These are phyloP conservation scores for Coffea humblotiana DNA, from an alignment of 305 asterid species.

Conservation along the genomic window DNA sequence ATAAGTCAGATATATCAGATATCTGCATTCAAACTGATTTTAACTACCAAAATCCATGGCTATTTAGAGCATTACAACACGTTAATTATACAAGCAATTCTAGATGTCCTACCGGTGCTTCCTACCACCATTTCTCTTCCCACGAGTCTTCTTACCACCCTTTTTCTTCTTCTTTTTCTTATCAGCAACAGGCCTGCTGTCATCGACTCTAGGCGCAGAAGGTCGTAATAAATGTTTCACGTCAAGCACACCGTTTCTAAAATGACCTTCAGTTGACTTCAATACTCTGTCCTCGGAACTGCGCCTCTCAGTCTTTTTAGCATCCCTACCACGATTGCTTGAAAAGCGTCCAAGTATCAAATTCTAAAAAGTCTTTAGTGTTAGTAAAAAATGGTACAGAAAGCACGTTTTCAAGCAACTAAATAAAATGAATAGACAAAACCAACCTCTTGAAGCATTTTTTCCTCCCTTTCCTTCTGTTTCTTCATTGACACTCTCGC, in stretches of 20 bases:
- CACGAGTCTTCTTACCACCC: constrained; percentile 51
- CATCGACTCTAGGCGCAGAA: constrained; percentile 43
- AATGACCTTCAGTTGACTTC: constrained; percentile 65
- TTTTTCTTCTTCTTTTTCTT: constrained; percentile 58
- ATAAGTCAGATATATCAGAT: background rate
- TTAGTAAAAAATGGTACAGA: background rate
- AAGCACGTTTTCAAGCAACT: constrained; percentile 4
- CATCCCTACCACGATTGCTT: constrained; percentile 35
- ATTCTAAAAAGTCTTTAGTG: constrained; percentile 39
- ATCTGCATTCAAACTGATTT: background rate
- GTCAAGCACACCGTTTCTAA: constrained; percentile 75
- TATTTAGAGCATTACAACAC: background rate
- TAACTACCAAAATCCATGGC: background rate
- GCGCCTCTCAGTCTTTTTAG: constrained; percentile 44
- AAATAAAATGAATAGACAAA: constrained; percentile 3
- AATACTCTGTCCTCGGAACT: constrained; percentile 62
- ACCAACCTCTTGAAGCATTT: constrained; percentile 58
- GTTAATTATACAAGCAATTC: background rate
- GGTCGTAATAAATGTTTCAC: constrained; percentile 54
- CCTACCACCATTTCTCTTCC: constrained; percentile 49
- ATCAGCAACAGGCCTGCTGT: constrained; percentile 19
- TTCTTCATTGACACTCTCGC: constrained; percentile 73
- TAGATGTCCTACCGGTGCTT: constrained; percentile 33
- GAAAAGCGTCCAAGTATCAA: constrained; percentile 62
- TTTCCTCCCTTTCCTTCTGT: constrained; percentile 75